Evolutionary conservation across 352 stramenopile genomes (phyloP).

Genomic region (Pythium insidiosum): DNA sequence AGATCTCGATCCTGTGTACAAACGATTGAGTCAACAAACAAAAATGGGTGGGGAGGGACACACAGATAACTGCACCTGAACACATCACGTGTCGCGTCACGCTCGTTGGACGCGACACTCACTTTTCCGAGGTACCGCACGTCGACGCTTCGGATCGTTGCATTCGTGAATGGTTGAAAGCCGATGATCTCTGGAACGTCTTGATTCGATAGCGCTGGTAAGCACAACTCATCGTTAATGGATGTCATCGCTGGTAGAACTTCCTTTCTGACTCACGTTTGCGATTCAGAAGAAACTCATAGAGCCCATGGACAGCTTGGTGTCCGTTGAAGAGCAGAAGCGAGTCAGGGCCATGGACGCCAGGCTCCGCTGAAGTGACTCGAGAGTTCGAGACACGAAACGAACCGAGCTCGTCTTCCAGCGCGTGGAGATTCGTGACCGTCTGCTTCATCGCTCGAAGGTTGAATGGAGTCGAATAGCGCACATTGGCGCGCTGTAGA

Average conservation of each 20-base stretch:
- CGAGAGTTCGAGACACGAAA: constrained; percentile 1
- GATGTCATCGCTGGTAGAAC: too few relatives aligned
- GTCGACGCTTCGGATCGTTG: constrained; percentile 43
- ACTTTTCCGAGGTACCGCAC: constrained; percentile 39
- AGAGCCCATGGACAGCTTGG: constrained; percentile 55
- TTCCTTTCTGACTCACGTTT: constrained; percentile 53
- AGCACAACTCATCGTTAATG: too few relatives aligned
- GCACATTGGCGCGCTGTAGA: constrained; percentile 50
- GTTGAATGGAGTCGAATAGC: constrained; percentile 51
- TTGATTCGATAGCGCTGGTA: constrained; percentile 72
- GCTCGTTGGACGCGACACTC: not conserved
- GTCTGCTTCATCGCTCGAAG: constrained; percentile 8
- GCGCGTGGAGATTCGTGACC: constrained; percentile 19
- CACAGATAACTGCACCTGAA: constrained; percentile 1
- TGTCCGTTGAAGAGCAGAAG: constrained; percentile 58
- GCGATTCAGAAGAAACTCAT: constrained; percentile 72
- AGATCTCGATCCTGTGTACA: constrained; percentile 45
- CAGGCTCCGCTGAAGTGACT: constrained; percentile 7
- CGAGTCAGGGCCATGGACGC: constrained; percentile 51
- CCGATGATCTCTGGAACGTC: constrained; percentile 58
- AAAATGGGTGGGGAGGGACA: not conserved
- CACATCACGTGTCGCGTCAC: constrained; percentile 10
- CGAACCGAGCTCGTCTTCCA: constrained; percentile 18
- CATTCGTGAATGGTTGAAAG: constrained; percentile 46
- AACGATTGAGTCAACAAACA: too few relatives aligned